Evolutionary conservation across 108 stramenopile genomes (phyloP).

Genomic region (Fragilaria radians): DNA sequence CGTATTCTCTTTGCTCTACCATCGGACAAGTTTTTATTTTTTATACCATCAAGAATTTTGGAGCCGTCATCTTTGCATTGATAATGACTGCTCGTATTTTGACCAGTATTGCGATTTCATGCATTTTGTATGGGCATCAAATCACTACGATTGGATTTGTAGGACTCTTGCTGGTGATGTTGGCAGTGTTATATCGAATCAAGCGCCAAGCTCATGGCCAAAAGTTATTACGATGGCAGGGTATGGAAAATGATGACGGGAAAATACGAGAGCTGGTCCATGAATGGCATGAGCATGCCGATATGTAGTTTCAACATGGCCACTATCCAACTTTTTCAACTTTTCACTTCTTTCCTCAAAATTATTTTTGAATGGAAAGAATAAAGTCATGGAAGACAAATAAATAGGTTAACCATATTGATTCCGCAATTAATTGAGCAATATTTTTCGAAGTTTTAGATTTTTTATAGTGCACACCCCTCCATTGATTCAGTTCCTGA

Average conservation of each 20-base stretch:
- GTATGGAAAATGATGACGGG: conserved; percentile 75
- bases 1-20: conserved; percentile 92
- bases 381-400: no score
- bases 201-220: conserved; percentile 82
- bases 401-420: no score
- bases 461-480: no score
- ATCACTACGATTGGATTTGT: conserved; percentile 80
- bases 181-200: conserved; percentile 90
- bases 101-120: conserved; percentile 88
- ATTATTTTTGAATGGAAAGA: no score
- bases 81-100: conserved; percentile 97
- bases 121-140: conserved; percentile 88
- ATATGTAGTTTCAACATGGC: no score
- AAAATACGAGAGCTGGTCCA: conserved; percentile 60
- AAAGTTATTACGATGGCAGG: conserved; percentile 86
- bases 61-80: conserved; percentile 97
- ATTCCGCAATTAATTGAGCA: no score
- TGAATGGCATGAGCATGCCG: conserved; percentile 90
- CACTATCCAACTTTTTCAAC: no score
- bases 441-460: no score
- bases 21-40: conserved; percentile 96
- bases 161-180: conserved; percentile 89
- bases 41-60: conserved; percentile 97
- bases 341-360: no score
- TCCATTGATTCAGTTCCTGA: no score